Evolutionary conservation across 495 filamentous ascomycete species (phyloP).

Genomic region (Evansstolkia leycettana): DNA sequence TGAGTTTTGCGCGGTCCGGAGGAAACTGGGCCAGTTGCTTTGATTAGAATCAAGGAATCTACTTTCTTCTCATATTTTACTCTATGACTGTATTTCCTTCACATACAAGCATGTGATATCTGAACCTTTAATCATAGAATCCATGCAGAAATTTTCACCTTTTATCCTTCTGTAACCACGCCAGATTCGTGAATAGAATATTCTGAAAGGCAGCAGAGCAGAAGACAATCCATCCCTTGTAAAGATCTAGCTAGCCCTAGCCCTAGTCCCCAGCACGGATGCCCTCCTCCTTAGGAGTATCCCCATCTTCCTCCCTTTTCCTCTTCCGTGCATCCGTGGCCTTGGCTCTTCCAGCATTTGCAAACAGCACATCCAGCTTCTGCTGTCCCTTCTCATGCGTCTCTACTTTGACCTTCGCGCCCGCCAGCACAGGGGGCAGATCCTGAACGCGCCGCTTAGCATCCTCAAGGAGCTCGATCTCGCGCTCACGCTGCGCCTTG

Average conservation of each 20-base stretch:
- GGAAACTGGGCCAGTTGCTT: conserved; percentile 66
- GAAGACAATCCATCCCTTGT: too few species aligned
- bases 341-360: conserved; percentile 1
- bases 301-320: conserved; percentile 6
- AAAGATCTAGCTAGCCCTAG: too few species aligned
- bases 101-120: too few species aligned
- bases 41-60: conserved; percentile 9
- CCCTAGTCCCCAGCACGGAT: too few species aligned
- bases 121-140: too few species aligned
- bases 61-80: not conserved
- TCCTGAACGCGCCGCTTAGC: conserved; percentile 17
- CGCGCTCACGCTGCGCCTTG: conserved; percentile 20
- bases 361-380: conserved; percentile 20
- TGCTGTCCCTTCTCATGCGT: conserved; percentile 20
- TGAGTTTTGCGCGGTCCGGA: conserved; percentile 55
- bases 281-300: too few species aligned
- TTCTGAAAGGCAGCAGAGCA: too few species aligned
- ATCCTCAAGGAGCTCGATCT: conserved; percentile 21
- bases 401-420: conserved; percentile 18
- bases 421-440: conserved; percentile 18
- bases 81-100: too few species aligned
- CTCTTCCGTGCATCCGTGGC: not conserved
- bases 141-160: too few species aligned
- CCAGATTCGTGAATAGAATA: too few species aligned
- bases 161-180: not conserved